Percentiles rank a stretch among this genome's conserved stretches.
phyloP scores from a whole-genome alignment of 2,329 filamentous ascomycete species.

The Penicillium sp. region DNA sequence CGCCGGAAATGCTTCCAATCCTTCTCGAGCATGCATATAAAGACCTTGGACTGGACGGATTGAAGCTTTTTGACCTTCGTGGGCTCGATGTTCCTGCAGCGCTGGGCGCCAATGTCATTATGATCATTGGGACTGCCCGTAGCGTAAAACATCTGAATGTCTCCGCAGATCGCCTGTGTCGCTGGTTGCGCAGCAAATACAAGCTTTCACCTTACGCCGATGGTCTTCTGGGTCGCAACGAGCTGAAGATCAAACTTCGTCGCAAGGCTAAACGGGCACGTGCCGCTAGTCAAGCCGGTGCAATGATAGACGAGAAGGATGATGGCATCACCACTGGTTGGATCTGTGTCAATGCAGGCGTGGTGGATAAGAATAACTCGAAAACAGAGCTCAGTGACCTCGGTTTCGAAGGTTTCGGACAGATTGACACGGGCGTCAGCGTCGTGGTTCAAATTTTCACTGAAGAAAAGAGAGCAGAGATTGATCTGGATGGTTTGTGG shows the following conservation, averaged over 20 bases:
- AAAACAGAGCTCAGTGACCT: conserved; percentile 28
- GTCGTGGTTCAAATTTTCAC: conserved; percentile 71
- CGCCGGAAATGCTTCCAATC: conserved; percentile 68
- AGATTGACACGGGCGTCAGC: conserved; percentile 54
- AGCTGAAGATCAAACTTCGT: conserved; percentile 81
- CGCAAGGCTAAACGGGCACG: conserved; percentile 78
- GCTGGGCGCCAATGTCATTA: conserved; percentile 81
- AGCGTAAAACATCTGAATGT: conserved; percentile 93
- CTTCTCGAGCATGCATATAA: conserved; percentile 76
- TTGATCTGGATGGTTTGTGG: conserved; percentile 67
- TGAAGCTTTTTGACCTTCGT: conserved; percentile 78
- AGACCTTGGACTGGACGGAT: conserved; percentile 79
- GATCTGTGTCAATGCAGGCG: conserved; percentile 89
- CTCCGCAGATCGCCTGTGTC: conserved; percentile 80
- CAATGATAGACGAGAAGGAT: conserved; percentile 59
- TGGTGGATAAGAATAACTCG: conserved; percentile 54
- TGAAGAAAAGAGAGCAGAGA: conserved; percentile 64
- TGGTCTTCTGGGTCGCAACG: conserved; percentile 82
- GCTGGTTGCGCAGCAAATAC: conserved; percentile 74
- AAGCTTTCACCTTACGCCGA: conserved; percentile 75
- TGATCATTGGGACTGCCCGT: conserved; percentile 87
- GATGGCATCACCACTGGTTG: conserved; percentile 90
- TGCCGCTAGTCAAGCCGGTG: conserved; percentile 69
- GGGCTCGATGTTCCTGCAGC: conserved; percentile 80
- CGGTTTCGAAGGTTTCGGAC: conserved; percentile 72